Percentiles rank a stretch among this genome's conserved stretches.
These are phyloP conservation scores for Heimioporus sp. DNA, from an alignment of 768 basidiomycete species.

Conservation along the genomic window DNA sequence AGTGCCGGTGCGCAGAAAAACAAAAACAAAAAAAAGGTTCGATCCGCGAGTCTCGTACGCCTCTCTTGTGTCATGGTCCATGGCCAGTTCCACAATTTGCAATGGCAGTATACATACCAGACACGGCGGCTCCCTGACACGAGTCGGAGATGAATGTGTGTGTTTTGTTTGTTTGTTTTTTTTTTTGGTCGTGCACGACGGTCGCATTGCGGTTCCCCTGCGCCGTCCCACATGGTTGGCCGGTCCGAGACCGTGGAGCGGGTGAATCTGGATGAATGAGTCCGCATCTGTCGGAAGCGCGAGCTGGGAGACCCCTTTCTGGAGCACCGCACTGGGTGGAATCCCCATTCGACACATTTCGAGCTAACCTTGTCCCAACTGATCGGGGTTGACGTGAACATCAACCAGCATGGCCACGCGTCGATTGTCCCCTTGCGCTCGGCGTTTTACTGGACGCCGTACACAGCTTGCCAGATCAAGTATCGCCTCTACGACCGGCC, in stretches of 20 bases:
- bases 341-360: conserved; percentile 16
- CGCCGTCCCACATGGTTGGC: conserved; percentile 12
- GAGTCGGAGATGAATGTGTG: conserved; percentile 28
- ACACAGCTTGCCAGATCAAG: conserved; percentile 10
- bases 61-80: neutral
- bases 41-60: conserved; percentile 22
- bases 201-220: conserved; percentile 10
- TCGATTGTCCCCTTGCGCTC: conserved; percentile 5
- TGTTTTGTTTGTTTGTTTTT: no score
- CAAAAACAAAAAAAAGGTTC: no score
- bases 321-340: conserved; percentile 10
- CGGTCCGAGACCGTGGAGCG: conserved; percentile 7
- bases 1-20: conserved; percentile 1
- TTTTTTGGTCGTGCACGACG: conserved; percentile 11
- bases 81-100: conserved; percentile 17
- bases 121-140: conserved; percentile 11
- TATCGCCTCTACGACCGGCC: conserved; percentile 1
- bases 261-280: neutral
- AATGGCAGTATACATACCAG: conserved; percentile 10
- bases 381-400: conserved; percentile 20
- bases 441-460: conserved; percentile 19
- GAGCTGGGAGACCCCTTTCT: conserved; percentile 9
- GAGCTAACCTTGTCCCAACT: conserved; percentile 34
- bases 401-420: conserved; percentile 4
- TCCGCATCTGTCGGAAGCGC: conserved; percentile 19